Base-by-base conservation (phyloP, 257 asterid species). In the Cynanchum wilfordii region DNA sequence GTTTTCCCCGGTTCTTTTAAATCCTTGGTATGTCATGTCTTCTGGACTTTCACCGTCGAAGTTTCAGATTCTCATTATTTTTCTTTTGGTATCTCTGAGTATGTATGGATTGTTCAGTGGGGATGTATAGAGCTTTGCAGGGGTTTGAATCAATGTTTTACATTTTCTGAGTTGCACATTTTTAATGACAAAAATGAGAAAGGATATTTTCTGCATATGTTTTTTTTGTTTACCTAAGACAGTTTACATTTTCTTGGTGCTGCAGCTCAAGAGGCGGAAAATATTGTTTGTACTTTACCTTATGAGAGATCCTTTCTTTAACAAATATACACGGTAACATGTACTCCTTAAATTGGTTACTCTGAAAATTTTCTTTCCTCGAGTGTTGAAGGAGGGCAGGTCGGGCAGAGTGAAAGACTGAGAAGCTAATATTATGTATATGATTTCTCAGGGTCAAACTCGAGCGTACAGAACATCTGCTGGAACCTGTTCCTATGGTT, bases 261-360 rank as follows among this genome's bases (percentile, higher is more conserved):
- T 79, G 80, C 89, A 95, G 99, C 86, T 92, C 71, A 90, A 81
- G 79, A 84, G 99, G 72, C 85, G 98, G 81, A 91, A 88, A 84
- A 67, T 95, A 50, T 69, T 91, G 68, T 95, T 98, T 98, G 96
- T 91, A 13, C 96, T 92, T 79, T 92, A 95, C 89, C 92, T 92
- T 77, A 90, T 95, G 99, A 89, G 99, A 86, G 98, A 95, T 84
- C 98, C 98, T 16, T 86, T 92, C 78, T 95, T 95, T 84, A 81
- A 84, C 81, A 92, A 89, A 75, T 83, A 92, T 77, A 95, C 97
- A 36, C 59, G 97, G 98, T 94, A 91, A 74, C 20, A 22, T n/a
- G 10, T 20, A 54, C 45, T 19, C 73, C 74, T 45, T 73, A 45
- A 27, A 66, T n/a, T 65, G 45, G 7, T 47, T 59, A 27, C 57